Base-by-base conservation (phyloP, 768 basidiomycete genomes). In the Pleurotus cornucopiae region DNA sequence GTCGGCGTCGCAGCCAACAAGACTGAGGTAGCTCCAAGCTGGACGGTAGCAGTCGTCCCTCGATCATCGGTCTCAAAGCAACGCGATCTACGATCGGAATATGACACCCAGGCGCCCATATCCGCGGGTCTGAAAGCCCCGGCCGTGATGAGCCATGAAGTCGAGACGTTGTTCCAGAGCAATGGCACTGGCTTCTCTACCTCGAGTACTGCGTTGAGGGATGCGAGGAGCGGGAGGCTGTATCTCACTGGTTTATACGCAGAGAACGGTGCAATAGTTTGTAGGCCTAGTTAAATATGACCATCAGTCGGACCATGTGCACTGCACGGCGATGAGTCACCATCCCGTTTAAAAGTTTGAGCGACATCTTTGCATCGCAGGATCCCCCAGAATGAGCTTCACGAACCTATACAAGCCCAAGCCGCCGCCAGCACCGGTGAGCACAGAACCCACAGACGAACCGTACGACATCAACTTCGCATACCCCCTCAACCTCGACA, bases 101-200 rank as follows among this genome's bases (percentile, higher is more conserved):
- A 73, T 49, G 82, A 84, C 55, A 30, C 48, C 3, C 66, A 70
- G 6, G 82, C 81, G 3, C 82, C 84, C 0, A 64, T 80, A 39
- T 75, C 85, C 0, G 76, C 74, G 37, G 73, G 66, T 55, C 65
- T 63, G 45, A 75, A 78, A 46, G 74, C 78, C 0, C 64, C 74
- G 0, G 61, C 64, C 13, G 64, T 71, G 23, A 59, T 58, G 7
- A 70, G 70, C 1, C 71, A 78, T 61, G 73, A 75, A 34, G 54
- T 88, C 26, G 73, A 77, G 62, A 88, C 88, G 0, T 59, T 90
- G n/a, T 89, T 87, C 70, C 88, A 87, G 70, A 89, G 88, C 61
- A 74, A 84, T 58, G 88, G 88, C n/a, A 72, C 75, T 3, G 76
- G 77, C 4, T 86, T 86, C 62, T 74, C 77, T 12, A 69, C 77